Evolutionary conservation across 2,329 filamentous ascomycete genomes (phyloP).

Genomic region (Hymenoscyphus fructigenus): DNA sequence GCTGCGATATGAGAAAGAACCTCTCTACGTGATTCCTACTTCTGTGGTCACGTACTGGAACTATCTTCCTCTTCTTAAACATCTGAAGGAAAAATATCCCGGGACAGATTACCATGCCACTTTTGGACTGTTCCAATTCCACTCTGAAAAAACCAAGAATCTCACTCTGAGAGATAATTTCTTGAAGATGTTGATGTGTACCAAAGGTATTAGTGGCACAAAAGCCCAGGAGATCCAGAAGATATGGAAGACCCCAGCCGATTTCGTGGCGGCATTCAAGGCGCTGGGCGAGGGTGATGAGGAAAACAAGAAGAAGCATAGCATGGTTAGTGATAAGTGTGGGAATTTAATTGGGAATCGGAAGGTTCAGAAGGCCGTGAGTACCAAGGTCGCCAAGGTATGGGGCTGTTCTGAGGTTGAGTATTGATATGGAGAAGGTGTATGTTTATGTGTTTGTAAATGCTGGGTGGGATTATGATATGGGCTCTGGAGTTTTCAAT

Average conservation of each 20-base stretch:
- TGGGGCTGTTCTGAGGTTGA: constrained; percentile 51
- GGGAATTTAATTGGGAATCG: constrained; percentile 62
- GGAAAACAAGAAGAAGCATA: constrained; percentile 55
- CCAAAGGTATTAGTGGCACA: constrained; percentile 70
- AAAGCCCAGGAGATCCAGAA: constrained; percentile 79
- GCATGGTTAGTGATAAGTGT: constrained; percentile 59
- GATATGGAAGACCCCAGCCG: constrained; percentile 71
- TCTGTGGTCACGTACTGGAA: constrained; percentile 61
- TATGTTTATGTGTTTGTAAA: neutral
- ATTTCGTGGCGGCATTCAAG: constrained; percentile 69
- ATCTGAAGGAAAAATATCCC: constrained; percentile 54
- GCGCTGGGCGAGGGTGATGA: constrained; percentile 45
- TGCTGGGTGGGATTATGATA: neutral
- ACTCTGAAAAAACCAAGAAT: constrained; percentile 73
- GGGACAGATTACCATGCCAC: constrained; percentile 59
- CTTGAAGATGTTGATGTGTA: constrained; percentile 85
- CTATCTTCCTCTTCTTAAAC: constrained; percentile 62
- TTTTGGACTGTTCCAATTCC: constrained; percentile 68
- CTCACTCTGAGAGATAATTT: constrained; percentile 74
- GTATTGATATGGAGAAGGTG: neutral
- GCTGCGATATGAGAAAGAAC: constrained; percentile 58
- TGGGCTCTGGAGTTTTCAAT: neutral
- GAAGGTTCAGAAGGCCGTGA: constrained; percentile 65
- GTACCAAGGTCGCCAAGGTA: constrained; percentile 68
- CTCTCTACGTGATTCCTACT: constrained; percentile 65